A percentile compares a stretch with the other conserved stretches of the same genome.
Conservation (phyloP, 257 asterid species). For the Paraleonurus japonicus region DNA sequence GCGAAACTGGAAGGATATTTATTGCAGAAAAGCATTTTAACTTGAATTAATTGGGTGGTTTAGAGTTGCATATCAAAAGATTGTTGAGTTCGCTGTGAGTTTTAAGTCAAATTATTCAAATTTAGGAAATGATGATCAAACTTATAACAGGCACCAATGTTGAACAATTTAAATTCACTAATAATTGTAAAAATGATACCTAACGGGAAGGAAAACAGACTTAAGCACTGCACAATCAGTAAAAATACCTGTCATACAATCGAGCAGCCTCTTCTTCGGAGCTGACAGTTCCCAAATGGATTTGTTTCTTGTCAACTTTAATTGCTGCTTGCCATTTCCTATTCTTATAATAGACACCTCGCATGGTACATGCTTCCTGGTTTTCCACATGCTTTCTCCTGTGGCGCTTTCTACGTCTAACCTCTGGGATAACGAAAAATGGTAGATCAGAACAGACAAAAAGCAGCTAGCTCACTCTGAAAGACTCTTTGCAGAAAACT, state of each 20-base stretch:
- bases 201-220: not conserved
- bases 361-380: slow-evolving; percentile 62
- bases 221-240: not conserved
- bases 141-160: not conserved
- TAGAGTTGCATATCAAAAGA: not conserved
- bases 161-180: not conserved
- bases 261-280: slow-evolving; percentile 88
- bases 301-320: slow-evolving; percentile 79
- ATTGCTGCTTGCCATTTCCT: slow-evolving; percentile 94
- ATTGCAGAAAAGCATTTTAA: not conserved
- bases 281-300: slow-evolving; percentile 79
- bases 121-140: not conserved
- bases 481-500: not conserved
- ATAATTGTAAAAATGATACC: not conserved
- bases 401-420: slow-evolving; percentile 69
- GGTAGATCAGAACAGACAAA: not conserved
- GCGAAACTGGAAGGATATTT: too few relatives aligned
- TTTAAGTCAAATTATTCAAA: too few relatives aligned
- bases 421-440: slow-evolving; percentile 36
- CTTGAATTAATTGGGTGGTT: not conserved
- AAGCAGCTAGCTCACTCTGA: not conserved
- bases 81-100: not conserved
- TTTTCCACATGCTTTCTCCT: slow-evolving; percentile 68
- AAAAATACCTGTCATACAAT: slow-evolving; percentile 66
- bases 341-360: slow-evolving; percentile 82